Evolutionary conservation across 2,329 filamentous ascomycete genomes (phyloP), one percentile per base, ranked within the genome.

Genomic region (Ceratocystis eucalypticola): DNA sequence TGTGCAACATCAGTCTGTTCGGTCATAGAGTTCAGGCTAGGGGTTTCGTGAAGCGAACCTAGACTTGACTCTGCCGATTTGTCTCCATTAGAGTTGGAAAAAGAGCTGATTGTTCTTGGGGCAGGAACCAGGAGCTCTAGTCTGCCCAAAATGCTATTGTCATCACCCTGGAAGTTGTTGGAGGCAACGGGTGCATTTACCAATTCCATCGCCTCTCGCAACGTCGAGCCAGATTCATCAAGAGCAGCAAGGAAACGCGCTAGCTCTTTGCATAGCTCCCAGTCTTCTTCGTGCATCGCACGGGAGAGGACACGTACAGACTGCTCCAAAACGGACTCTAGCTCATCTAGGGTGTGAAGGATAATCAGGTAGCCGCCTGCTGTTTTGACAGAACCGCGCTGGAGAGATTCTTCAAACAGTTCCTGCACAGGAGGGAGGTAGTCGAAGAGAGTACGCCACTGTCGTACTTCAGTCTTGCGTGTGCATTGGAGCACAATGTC

Each of bases 401-500:
- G 85, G 8, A 99, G 78, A 3, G 91, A 93, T 74, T 96, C 90
- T 74, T 99, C 93, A 71, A 99, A 99, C 0, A 99, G 82, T 70
- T 94, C 89, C 71, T 91, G 88, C 3, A 93, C 90, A 0, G 93
- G 90, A 0, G 94, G 94, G 0, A 99, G 80, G 72, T 96, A 91
- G 3, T 87, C 85, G 74, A 99, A 99, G 0, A 99, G 80, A 0
- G 94, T 96, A 68, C 88, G 86, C 94, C 94, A 99, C 66, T 91
- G 96, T 48, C 93, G 86, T 6, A 96, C 86, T 73, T 99, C 94
- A 0, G 94, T 99, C 76, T 99, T 99, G 65, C 94, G 88, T 1
- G 94, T 96, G 76, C 94, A 99, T 76, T 96, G 94, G 22, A 99
- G 88, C 28, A 99, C 87, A 67, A 97, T 94, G 72, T 97, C 93